Base-by-base conservation (phyloP, 1,284 basidiomycete species). In the Tylopilus sp. region DNA sequence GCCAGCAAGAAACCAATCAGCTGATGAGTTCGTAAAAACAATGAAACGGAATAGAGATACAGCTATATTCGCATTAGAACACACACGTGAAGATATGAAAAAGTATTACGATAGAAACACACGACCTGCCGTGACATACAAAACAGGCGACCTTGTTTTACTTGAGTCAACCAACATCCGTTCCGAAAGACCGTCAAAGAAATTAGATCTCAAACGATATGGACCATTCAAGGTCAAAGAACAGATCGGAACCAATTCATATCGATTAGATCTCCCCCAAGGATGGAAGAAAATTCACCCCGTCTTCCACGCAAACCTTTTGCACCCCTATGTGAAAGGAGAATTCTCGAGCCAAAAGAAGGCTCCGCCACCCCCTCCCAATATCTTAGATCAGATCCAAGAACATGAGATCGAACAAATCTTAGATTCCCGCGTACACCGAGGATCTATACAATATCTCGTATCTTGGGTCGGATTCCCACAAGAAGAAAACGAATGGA, bases 81-180 rank as follows among this genome's bases (percentile, higher is more conserved):
- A 54, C 2, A 16, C 53, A 1, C 4, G n/a, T 2, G 8, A 16
- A 2, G 53, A 61, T 19, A 39, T 56, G 55, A 56, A 56, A 10
- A 6, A 5, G 1, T 41, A 39, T 10, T 39, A 56, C 9, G 24
- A 56, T 8, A 4, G 16, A 3, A 19, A 49, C 3, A 10, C 53
- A 2, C 8, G 3, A 2, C 12, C 5, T 3, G 22, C 2, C 0
- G 6, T 9, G 10, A 12, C 29, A 1, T 56, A 56, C 13, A 15
- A 56, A 3, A 3, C 13, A 18, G 24, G 53, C 0, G 39, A 55
- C 4, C 29, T 26, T 0, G 32, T 61, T 1, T 24, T 61, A 0
- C 33, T 61, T 0, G 53, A 54, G 19, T 33, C 44, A 0, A 61
- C 44, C 9, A 61, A 61, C 10, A 61, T 61, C 8, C 3, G 7